Base-by-base conservation (phyloP, 176 grass and related monocot genomes). In the Raddia distichophylla region DNA sequence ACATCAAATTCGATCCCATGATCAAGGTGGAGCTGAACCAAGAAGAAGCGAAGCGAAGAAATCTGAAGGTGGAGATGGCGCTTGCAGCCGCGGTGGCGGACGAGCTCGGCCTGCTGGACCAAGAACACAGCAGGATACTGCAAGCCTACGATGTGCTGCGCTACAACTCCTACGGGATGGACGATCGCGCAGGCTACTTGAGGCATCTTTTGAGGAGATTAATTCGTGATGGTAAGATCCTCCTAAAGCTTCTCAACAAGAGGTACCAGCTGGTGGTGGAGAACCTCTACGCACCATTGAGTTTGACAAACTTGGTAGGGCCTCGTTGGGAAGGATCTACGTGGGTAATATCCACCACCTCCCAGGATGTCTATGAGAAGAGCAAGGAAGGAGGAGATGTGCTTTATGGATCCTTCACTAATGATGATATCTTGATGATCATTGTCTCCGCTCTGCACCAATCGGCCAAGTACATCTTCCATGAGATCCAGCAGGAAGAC, bases 121-220 rank as follows among this genome's bases (percentile, higher is more conserved):
- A n/a, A 63, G 1, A 27, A 27, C 27, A 27, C 27, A 27, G 27
- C 27, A 0, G 27, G 27, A 0, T 27, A 27, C 0, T 0, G 27
- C 27, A 27, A 27, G 27, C 27, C 27, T 0, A 0, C 27, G 27
- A 27, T 27, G 27, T 0, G 27, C 0, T 27, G 27, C 27, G 1
- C 27, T 1, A 27, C 27, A 0, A 0, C 27, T 27, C 27, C 27
- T 70, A 50, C 0, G 64, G 10, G 18, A 2, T 6, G 5, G 0
- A 13, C 2, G 1, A 7, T 37, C 0, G 0, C 11, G 47, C 18
- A 0, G 0, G 0, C 4, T 0, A 0, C 1, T 0, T 27, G 27
- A 27, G 27, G 27, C 0, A 1, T 27, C 27, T 0, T 27, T 27
- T 27, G 27, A 27, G 27, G 27, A 1, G 27, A 27, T 27, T 27